phyloP scores from a whole-genome alignment of 495 filamentous ascomycete genomes.

The Platismatia glauca region DNA sequence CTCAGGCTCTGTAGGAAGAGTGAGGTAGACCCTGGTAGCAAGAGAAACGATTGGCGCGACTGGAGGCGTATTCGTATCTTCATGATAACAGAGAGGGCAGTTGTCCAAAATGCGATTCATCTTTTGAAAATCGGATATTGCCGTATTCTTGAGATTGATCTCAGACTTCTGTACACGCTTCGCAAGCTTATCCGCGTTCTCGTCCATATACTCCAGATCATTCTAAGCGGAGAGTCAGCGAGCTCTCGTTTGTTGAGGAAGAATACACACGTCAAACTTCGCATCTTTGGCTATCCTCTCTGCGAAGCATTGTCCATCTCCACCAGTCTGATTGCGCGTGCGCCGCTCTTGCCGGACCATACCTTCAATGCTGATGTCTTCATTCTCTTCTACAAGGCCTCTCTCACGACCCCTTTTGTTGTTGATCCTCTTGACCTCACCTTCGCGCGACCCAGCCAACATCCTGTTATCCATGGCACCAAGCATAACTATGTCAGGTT shows the following conservation, averaged over 20 bases:
- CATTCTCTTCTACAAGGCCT: conserved; percentile 75
- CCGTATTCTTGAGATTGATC: conserved; percentile 77
- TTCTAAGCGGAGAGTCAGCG: conserved; percentile 44
- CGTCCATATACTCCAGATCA: conserved; percentile 94
- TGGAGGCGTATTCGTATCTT: conserved; percentile 77
- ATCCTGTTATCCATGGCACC: conserved; percentile 82
- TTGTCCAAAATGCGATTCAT: conserved; percentile 81
- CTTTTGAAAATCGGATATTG: conserved; percentile 81
- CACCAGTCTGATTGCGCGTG: conserved; percentile 67
- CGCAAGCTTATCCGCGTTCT: conserved; percentile 88
- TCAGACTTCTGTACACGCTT: conserved; percentile 81
- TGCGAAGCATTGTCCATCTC: conserved; percentile 73
- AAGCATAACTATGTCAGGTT: conserved; percentile 65
- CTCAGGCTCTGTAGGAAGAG: conserved; percentile 84
- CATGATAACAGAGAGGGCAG: conserved; percentile 88
- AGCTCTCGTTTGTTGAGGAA: neutral
- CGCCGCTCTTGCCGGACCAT: conserved; percentile 91
- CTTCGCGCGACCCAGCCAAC: conserved; percentile 62
- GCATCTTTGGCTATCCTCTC: conserved; percentile 87
- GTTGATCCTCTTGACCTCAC: conserved; percentile 65
- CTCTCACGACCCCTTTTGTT: conserved; percentile 73
- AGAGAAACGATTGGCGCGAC: conserved; percentile 82
- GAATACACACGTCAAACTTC: conserved; percentile 62
- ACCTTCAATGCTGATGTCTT: conserved; percentile 91
- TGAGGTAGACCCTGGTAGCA: conserved; percentile 78